Evolutionary conservation across 768 basidiomycete species (phyloP), one percentile per base, ranked within the genome.

Genomic region (Pleurotus tuoliensis): DNA sequence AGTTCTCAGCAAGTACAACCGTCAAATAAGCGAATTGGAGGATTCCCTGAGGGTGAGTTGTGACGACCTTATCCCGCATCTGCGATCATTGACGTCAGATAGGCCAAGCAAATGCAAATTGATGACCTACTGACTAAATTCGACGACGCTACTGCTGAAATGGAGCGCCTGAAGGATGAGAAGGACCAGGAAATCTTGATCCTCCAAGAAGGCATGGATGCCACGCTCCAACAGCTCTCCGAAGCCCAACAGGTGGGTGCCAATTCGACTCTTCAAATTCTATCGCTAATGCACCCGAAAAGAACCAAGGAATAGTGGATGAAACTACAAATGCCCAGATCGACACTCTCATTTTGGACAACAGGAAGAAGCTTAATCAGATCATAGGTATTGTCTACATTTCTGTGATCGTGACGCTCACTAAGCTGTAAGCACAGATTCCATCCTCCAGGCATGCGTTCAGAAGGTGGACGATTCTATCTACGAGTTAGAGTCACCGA

Each of bases 101-200:
- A 98, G 96, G 72, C 91, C 27, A 99, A 99, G 70, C 96, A 98
- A 83, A 77, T 90, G 60, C 94, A 96, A 69, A 96, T 99, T 59
- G 97, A 99, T 66, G 94, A 98, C 56, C 76, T 98, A 15, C 79
- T 97, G 24, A 68, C 69, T 60, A 95, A 92, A 71, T 72, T 98
- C 62, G 84, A 97, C 66, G 79, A 81, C 57, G 82, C 90, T 51
- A 71, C 79, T 22, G 81, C 75, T 39, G 94, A 98, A 62, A 62
- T 94, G 58, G 94, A 96, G 61, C 85, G 82, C 25, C 68, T 94
- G 4, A 80, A 90, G 34, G 94, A 98, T 12, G 97, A 99, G 75
- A 98, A 98, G 74, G 97, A 98, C 67, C 88, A 95, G 67, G 97
- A 99, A 71, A 91, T 98, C 49, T 78, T 88, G 67, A 95, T 98